These are phyloP conservation scores for Tetragonia tetragonoides DNA, from an alignment of 148 eudicot species.

Conservation along the genomic window DNA sequence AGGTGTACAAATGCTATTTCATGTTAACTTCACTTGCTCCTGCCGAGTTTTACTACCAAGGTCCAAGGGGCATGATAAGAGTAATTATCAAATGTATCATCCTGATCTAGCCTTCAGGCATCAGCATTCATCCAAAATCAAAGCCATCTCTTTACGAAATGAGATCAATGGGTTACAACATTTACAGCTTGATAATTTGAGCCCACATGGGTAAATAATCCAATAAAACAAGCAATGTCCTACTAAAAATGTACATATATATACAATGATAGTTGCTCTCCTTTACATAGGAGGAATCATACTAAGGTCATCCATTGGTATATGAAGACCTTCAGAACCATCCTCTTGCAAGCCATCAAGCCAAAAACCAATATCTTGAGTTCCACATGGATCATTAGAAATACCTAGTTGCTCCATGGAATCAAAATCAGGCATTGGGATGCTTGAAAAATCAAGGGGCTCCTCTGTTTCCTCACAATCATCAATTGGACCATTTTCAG, in stretches of 20 bases:
- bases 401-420: conserved; percentile 38
- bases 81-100: neutral
- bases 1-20: too few relatives aligned
- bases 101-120: neutral
- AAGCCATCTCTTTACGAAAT: neutral
- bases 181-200: conserved; percentile 21
- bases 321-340: conserved; percentile 45
- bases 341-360: conserved; percentile 47
- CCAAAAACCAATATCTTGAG: conserved; percentile 40
- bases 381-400: conserved; percentile 25
- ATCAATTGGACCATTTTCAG: conserved; percentile 23
- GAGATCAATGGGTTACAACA: conserved; percentile 13
- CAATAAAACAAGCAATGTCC: conserved; percentile 6
- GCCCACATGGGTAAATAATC: conserved; percentile 17
- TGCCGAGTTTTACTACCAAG: too few relatives aligned
- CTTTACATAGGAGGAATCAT: conserved; percentile 24
- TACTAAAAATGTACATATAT: conserved; percentile 17
- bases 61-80: neutral
- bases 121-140: neutral
- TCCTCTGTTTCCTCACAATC: conserved; percentile 32
- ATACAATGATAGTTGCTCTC: conserved; percentile 1
- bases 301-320: conserved; percentile 57
- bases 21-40: too few relatives aligned
- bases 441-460: conserved; percentile 28
- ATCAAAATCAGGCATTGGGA: conserved; percentile 37